Conservation (phyloP, 2,329 filamentous ascomycete species). For the Arthrobotrys sinensis region DNA sequence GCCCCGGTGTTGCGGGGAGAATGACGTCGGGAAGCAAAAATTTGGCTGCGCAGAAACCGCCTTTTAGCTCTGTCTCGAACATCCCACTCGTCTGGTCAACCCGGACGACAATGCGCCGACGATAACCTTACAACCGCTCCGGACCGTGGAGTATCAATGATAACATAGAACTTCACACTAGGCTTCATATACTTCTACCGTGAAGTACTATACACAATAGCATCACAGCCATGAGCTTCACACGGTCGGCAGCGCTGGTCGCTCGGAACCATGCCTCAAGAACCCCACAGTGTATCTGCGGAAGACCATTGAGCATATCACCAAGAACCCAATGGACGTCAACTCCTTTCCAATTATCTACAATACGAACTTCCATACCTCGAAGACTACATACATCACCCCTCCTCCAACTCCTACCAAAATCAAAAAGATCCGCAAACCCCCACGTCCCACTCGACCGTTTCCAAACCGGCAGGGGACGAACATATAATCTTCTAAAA, state of each 20-base stretch:
- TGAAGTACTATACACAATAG: background rate
- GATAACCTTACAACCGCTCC: background rate
- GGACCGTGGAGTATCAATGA: slow-evolving; percentile 4
- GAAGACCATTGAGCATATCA: background rate
- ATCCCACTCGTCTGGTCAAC: background rate
- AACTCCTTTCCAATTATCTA: background rate
- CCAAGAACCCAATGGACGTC: slow-evolving; percentile 18
- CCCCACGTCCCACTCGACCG: slow-evolving; percentile 38
- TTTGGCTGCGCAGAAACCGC: slow-evolving; percentile 5
- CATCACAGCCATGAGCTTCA: slow-evolving; percentile 20
- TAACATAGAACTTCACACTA: no score
- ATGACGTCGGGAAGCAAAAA: slow-evolving; percentile 39
- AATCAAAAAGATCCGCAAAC: slow-evolving; percentile 16
- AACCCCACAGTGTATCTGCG: slow-evolving; percentile 3
- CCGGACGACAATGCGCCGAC: slow-evolving; percentile 20
- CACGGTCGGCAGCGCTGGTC: slow-evolving; percentile 26
- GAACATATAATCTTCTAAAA: slow-evolving; percentile 53
- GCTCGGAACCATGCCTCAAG: slow-evolving; percentile 31
- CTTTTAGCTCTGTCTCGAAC: background rate
- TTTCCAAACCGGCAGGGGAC: slow-evolving; percentile 23
- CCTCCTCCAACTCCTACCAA: slow-evolving; percentile 7
- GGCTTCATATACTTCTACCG: background rate
- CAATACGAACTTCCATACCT: background rate
- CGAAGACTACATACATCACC: slow-evolving; percentile 31
- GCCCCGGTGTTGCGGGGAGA: background rate